Evolutionary conservation across 169 alveolate genomes (phyloP).

Genomic region (Plasmodium fragile): DNA sequence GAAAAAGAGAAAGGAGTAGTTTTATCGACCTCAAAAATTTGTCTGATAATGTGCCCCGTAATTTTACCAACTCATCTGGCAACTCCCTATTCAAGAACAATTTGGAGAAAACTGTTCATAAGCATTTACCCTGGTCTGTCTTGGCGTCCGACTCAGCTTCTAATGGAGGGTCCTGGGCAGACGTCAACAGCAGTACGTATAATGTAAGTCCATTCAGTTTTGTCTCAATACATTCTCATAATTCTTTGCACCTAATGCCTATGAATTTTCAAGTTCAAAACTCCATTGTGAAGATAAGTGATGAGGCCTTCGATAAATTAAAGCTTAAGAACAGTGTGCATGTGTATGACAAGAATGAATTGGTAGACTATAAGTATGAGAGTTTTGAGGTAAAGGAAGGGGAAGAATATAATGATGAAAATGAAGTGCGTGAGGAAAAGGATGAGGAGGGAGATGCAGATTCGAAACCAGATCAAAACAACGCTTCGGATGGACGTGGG

Average conservation of each 20-base stretch:
- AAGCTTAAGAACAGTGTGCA: slow-evolving; percentile 15
- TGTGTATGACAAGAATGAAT: slow-evolving; percentile 6
- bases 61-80: neutral
- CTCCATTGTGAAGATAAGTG: slow-evolving; percentile 6
- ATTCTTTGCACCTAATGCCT: neutral
- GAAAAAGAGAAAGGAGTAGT: neutral
- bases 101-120: neutral
- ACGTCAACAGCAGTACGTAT: neutral
- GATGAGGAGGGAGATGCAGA: neutral
- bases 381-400: slow-evolving; percentile 46
- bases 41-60: neutral
- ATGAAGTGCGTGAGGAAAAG: neutral
- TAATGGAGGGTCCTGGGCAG: neutral
- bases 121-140: neutral
- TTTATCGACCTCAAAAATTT: neutral
- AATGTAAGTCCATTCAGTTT: neutral
- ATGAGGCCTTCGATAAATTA: slow-evolving; percentile 27
- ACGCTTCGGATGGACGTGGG: neutral
- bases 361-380: slow-evolving; percentile 40
- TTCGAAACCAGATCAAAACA: neutral
- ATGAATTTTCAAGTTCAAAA: slow-evolving; percentile 21
- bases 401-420: neutral
- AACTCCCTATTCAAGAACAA: neutral
- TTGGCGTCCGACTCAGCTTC: neutral
- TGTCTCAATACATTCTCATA: neutral